phyloP scores from a whole-genome alignment of 2,329 filamentous ascomycete genomes.

The Epichloe elymi region DNA sequence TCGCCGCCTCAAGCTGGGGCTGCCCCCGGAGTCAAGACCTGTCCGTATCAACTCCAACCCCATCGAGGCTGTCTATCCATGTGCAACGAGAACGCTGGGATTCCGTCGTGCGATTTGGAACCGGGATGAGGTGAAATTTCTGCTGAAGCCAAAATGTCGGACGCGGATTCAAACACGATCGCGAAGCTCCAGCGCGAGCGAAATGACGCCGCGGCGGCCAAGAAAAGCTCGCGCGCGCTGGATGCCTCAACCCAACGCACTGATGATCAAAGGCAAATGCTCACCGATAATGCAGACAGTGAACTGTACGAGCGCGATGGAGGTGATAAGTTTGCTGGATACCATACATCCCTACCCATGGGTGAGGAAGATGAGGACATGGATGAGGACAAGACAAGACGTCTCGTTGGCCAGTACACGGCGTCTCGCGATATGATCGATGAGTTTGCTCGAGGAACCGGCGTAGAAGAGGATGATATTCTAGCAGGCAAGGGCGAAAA shows the following conservation, averaged over 20 bases:
- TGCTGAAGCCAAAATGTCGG: constrained; percentile 43
- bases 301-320: constrained; percentile 72
- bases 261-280: constrained; percentile 82
- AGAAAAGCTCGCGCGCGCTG: constrained; percentile 71
- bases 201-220: constrained; percentile 63
- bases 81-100: constrained; percentile 22
- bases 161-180: constrained; percentile 78
- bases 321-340: constrained; percentile 73
- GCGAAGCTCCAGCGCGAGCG: constrained; percentile 85
- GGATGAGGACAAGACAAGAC: constrained; percentile 60
- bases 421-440: constrained; percentile 85
- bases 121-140: constrained; percentile 26
- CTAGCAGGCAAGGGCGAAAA: constrained; percentile 72
- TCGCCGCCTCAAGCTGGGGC: constrained; percentile 15
- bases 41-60: constrained; percentile 10
- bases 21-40: neutral
- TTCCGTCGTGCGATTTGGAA: constrained; percentile 25
- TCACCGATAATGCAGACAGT: constrained; percentile 81
- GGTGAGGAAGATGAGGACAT: constrained; percentile 69
- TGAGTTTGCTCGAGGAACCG: constrained; percentile 75
- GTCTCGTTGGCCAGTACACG: constrained; percentile 90
- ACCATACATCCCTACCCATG: constrained; percentile 77
- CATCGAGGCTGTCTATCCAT: constrained; percentile 19
- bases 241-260: constrained; percentile 68
- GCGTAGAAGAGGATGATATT: constrained; percentile 85